A percentile compares a stretch with the other conserved stretches of the same genome.
Evolutionary conservation across 148 eudicot genomes (phyloP).

Genomic region (Chenopodium album): DNA sequence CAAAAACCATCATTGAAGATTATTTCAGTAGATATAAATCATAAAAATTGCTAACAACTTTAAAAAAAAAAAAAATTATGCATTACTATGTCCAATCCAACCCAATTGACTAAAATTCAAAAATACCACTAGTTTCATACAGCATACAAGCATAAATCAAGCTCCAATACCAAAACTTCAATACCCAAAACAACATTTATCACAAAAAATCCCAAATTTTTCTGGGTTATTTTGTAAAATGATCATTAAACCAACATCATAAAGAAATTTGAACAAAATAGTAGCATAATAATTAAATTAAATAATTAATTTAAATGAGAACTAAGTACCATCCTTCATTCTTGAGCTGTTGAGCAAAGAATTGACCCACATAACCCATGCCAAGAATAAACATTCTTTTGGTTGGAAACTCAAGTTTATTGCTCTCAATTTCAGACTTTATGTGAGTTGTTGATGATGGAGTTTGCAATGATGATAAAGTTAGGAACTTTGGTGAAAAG

Average conservation of each 20-base stretch:
- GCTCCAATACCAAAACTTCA: not conserved
- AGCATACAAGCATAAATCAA: not conserved
- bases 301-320: not conserved
- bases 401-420: slow-evolving; percentile 15
- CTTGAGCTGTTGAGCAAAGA: slow-evolving; percentile 56
- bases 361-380: slow-evolving; percentile 80
- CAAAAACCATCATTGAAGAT: not conserved
- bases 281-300: not conserved
- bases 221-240: not conserved
- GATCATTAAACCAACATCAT: not conserved
- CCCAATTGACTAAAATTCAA: not conserved
- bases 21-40: not conserved
- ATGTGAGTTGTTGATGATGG: slow-evolving; percentile 5
- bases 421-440: not conserved
- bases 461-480: not conserved
- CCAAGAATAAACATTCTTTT: slow-evolving; percentile 74
- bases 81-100: not conserved
- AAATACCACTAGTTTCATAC: not conserved
- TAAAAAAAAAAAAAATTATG: not conserved
- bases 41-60: not conserved
- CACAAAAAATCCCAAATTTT: not conserved
- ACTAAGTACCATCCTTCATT: slow-evolving; percentile 54
- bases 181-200: not conserved
- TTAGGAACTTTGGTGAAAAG: slow-evolving; percentile 6
- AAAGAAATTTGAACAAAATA: not conserved